phyloP scores from a whole-genome alignment of 2,329 filamentous ascomycete genomes.

The Ophiostoma angusticollis region DNA sequence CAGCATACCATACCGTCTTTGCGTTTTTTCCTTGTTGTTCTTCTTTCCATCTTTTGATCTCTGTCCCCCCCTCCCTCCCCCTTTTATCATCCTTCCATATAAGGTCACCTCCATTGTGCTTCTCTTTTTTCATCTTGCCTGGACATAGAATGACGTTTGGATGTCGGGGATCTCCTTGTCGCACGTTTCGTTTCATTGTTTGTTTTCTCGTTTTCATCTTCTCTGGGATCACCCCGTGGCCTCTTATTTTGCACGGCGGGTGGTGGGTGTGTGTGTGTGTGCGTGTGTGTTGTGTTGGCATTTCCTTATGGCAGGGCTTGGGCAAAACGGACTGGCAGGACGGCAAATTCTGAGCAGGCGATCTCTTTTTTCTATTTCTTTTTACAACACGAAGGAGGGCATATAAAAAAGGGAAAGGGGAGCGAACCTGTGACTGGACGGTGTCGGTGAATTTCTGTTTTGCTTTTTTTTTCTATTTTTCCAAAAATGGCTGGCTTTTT shows the following conservation, averaged over 20 bases:
- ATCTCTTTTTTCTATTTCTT: slow-evolving; percentile 3
- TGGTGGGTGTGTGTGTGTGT: too few species aligned
- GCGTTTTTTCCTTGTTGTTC: slow-evolving; percentile 4
- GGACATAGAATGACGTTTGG: slow-evolving; percentile 5
- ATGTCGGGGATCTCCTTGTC: slow-evolving; percentile 1
- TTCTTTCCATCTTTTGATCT: not conserved
- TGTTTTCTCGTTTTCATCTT: not conserved
- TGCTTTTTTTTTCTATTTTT: slow-evolving; percentile 8
- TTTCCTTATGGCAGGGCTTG: slow-evolving; percentile 12
- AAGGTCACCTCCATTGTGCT: too few species aligned
- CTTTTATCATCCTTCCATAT: slow-evolving; percentile 6
- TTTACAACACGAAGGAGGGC: slow-evolving; percentile 8
- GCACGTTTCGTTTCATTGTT: too few species aligned
- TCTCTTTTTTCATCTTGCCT: slow-evolving; percentile 6
- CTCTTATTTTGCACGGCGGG: slow-evolving; percentile 3
- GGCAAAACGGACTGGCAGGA: slow-evolving; percentile 12
- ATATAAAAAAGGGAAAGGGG: slow-evolving; percentile 11
- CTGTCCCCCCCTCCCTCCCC: not conserved
- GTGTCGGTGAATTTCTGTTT: slow-evolving; percentile 13
- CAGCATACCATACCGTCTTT: slow-evolving; percentile 14
- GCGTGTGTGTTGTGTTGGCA: slow-evolving; percentile 8
- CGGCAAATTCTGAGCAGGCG: slow-evolving; percentile 14
- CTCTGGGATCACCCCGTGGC: slow-evolving; percentile 1
- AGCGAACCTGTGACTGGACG: slow-evolving; percentile 13
- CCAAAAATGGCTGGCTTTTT: too few species aligned